Base-by-base conservation (phyloP, 2,329 filamentous ascomycete species). In the Cladosporium sp. region DNA sequence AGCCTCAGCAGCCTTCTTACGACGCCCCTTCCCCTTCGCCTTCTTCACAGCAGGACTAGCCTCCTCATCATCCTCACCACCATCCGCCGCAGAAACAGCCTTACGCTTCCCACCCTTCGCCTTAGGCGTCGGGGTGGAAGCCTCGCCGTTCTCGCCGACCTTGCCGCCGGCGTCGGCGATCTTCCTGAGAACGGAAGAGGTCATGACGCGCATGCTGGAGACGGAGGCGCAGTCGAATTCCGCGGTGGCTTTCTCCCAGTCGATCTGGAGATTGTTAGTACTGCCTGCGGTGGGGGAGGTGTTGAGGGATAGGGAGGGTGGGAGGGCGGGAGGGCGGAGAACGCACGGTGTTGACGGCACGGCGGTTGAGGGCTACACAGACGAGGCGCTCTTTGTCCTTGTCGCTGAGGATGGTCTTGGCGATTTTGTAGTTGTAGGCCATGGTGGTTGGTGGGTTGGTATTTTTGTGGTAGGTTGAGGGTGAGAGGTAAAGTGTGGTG, bases 301-400 rank as follows among this genome's bases (percentile, higher is more conserved):
- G 22, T 27, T 5, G 5, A 27, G 5, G n/a, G 9, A 51, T 38
- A 5, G 38, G 29, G 27, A 12, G 3, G 22, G 22, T 5, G 4
- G 9, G 13, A 19, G 13, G 11, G 36, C 20, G 22, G 20, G 24
- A 20, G n/a, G n/a, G n/a, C n/a, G n/a, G n/a, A 11, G 9, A 19
- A 47, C 53, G 20, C 49, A 61, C 56, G 20, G 40, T 22, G 32
- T 47, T 56, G 20, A 54, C 50, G 30, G 41, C 34, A 20, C 56
- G 48, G 37, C 39, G 51, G 48, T 56, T 61, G 47, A 66, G 58
- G 52, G 51, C 60, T 43, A 61, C 32, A 37, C 55, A 58, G 24
- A 64, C 27, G 44, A 65, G 51, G 51, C 63, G 63, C 37, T 64
- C 56, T 52, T 62, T 66, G 27, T 66, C 64, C 17, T 19, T 47